Base-by-base conservation (phyloP, 2,329 filamentous ascomycete genomes). In the Botrytis porri region DNA sequence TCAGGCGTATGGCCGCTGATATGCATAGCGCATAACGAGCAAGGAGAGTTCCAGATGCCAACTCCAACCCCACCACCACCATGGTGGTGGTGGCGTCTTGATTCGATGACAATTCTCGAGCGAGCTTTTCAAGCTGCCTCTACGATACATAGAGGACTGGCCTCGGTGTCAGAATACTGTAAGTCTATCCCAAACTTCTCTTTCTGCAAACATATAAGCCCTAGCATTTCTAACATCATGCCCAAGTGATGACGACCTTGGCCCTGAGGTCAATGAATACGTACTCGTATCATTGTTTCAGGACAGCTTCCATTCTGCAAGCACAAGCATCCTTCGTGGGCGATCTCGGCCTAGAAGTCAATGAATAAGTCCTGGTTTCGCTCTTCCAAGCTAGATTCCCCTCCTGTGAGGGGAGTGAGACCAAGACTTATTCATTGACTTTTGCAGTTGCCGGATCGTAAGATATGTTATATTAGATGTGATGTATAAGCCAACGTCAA, bases 321-420 rank as follows among this genome's bases (percentile, higher is more conserved):
- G 51, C 4, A 57, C 14, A 57, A 57, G 51, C 18, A 35, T 4
- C 57, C 32, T 35, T 60, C 81, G 96, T 98, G 73, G 96, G 96
- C 78, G 96, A 98, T 81, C 90, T 99, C 76, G 96, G 95, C 75
- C 96, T 96, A 18, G 96, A 98, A 84, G 96, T 98, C 79, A 98
- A 98, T 83, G 96, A 99, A 85, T 98, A 97, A 81, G 95, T 98
- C 74, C 87, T 98, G 75, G 95, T 98, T 71, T 97, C 95, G 39
- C 91, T 98, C 69, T 99, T 98, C 89, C 95, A 98, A 85, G 92
- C 91, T 81, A 94, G 95, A 75, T 98, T 97, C 87, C 92, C 92
- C 0, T 97, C 94, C 16, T 98, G 95, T 93, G 98, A 98, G 87
- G 60, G 25, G n/a, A 25, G 12, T 54, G 48, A n/a, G 48, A n/a